These are phyloP conservation scores for Saccharomyces mikatae DNA, from an alignment of 805 yeast genomes.

Conservation along the genomic window DNA sequence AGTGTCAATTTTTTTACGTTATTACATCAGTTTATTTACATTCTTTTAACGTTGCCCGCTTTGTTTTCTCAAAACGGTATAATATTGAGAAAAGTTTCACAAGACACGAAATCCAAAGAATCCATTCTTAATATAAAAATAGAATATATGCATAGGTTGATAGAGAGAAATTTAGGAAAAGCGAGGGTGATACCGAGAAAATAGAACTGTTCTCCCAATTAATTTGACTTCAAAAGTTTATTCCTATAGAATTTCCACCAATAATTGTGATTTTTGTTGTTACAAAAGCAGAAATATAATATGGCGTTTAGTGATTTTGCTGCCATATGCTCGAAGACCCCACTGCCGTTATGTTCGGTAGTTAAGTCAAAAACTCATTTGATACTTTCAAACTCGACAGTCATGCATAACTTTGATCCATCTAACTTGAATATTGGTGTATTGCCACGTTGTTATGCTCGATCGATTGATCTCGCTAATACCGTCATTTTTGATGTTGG, in stretches of 20 bases:
- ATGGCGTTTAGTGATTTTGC: constrained; percentile 28
- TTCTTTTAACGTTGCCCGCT: background rate
- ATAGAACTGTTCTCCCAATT: background rate
- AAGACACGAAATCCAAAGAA: background rate
- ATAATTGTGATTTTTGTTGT: background rate
- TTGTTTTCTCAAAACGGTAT: background rate
- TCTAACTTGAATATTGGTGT: constrained; percentile 47
- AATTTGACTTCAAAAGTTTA: background rate
- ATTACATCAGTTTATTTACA: background rate
- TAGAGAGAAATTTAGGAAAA: background rate
- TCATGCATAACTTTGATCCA: constrained; percentile 16
- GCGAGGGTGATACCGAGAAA: background rate
- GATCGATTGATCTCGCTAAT: constrained; percentile 82
- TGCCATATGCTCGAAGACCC: constrained; percentile 52
- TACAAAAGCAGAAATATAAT: background rate
- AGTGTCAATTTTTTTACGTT: background rate
- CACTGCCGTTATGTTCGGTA: constrained; percentile 75
- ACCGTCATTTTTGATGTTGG: constrained; percentile 87
- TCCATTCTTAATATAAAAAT: background rate
- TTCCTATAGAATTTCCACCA: background rate
- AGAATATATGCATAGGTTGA: background rate
- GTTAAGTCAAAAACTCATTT: constrained; percentile 43
- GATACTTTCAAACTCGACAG: constrained; percentile 18
- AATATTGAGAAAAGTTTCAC: background rate
- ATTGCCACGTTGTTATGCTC: constrained; percentile 70